Base-by-base conservation (phyloP, 2,329 filamentous ascomycete species). In the Cercospora sp. region DNA sequence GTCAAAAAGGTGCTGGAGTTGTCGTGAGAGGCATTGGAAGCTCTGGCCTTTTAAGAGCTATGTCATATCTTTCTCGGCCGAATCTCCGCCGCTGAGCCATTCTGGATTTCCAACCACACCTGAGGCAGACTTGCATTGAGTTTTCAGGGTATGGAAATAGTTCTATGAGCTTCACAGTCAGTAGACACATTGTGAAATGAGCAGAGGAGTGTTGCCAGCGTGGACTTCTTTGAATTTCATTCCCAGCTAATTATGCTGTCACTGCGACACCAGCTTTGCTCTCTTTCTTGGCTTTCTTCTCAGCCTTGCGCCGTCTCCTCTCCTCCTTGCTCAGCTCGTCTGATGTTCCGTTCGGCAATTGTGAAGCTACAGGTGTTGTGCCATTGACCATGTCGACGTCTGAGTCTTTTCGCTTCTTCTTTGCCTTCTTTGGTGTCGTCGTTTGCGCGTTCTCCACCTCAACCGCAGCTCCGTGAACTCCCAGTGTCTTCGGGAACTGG, bases 361-460 rank as follows among this genome's bases (percentile, higher is more conserved):
- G 37, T 21, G 69, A 65, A 51, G 55, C 16, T 30, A 43, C 55
- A 59, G 55, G 55, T 43, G 60, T 26, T 13, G 37, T 64, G 3
- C 67, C 67, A 32, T 70, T 66, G 13, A 67, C 66, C 67, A 79
- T 74, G 21, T 74, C 70, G 55, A 79, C 79, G 65, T 80, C 78
- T 5, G 73, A 70, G 13, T 77, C 76, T 62, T 74, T 76, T 37
- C 77, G 75, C 73, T 80, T 81, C 75, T 80, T 81, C 51, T 75
- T 75, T 1, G 77, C 71, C 59, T 75, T 77, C 58, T 77, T 66
- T 8, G 66, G 62, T 51, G 75, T 76, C 3, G 70, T 73, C 24
- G 72, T 76, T 37, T 79, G 76, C 34, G 74, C 77, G 66, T 79
- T 80, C 51, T 82, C 76, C 75, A 84, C 84, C 69, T 80, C 78